A percentile compares a stretch with the other conserved stretches of the same genome.
Evolutionary conservation across 1,284 basidiomycete genomes (phyloP).

Genomic region (Ustilago lituana): DNA sequence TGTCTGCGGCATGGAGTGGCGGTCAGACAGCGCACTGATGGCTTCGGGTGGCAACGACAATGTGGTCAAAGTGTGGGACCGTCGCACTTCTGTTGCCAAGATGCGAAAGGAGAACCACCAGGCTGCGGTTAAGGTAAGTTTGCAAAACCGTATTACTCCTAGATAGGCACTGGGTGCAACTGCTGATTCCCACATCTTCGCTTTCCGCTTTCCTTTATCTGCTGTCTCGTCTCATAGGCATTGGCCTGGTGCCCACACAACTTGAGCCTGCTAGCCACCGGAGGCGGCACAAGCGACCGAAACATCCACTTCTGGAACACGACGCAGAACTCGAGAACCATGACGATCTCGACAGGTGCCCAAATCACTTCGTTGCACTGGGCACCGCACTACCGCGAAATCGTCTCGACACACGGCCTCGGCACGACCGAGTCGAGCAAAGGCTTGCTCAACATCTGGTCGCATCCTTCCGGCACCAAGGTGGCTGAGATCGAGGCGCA

Average conservation of each 20-base stretch:
- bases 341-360: slow-evolving; percentile 69
- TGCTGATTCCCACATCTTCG: no score
- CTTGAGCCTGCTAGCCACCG: slow-evolving; percentile 86
- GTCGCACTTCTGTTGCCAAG: slow-evolving; percentile 84
- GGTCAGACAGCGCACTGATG: slow-evolving; percentile 75
- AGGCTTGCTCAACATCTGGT: slow-evolving; percentile 62
- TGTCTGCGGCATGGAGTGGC: slow-evolving; percentile 64
- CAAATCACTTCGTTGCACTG: slow-evolving; percentile 94
- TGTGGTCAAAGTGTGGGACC: slow-evolving; percentile 91
- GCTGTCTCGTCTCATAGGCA: slow-evolving; percentile 72
- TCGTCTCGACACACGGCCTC: slow-evolving; percentile 86
- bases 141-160: no score
- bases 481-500: slow-evolving; percentile 64
- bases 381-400: slow-evolving; percentile 87
- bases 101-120: slow-evolving; percentile 80
- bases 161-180: no score
- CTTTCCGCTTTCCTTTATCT: slow-evolving; percentile 1
- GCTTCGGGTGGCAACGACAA: slow-evolving; percentile 97
- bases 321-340: slow-evolving; percentile 60
- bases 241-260: slow-evolving; percentile 99
- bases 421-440: slow-evolving; percentile 53
- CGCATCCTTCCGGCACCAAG: slow-evolving; percentile 60
- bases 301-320: slow-evolving; percentile 86
- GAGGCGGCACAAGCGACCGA: slow-evolving; percentile 93
- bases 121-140: slow-evolving; percentile 57